Conservation (phyloP, 768 basidiomycete genomes). For the Lactifluus piperatus region DNA sequence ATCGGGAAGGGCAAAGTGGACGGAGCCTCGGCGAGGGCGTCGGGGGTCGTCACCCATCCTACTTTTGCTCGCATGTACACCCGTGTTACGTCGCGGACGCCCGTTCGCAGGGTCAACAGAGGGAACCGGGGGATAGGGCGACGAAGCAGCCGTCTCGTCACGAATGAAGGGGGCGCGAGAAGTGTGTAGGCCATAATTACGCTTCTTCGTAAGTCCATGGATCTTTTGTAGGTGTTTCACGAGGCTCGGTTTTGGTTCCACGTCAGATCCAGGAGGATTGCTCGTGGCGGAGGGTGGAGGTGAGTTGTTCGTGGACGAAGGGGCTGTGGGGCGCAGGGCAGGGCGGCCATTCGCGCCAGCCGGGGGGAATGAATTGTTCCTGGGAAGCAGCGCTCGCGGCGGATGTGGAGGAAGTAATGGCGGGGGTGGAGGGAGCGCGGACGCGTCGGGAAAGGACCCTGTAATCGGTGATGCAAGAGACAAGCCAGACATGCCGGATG, state of each 20-base stretch:
- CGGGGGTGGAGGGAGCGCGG: conserved; percentile 1
- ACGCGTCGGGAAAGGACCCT: not conserved
- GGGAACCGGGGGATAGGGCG: not conserved
- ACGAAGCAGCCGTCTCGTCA: conserved; percentile 4
- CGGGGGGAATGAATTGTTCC: conserved; percentile 16
- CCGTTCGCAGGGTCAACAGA: not conserved
- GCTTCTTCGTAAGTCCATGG: conserved; percentile 21
- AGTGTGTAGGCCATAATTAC: conserved; percentile 17
- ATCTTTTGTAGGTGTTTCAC: conserved; percentile 20
- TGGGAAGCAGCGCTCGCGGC: conserved; percentile 14
- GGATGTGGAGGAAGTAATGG: not conserved
- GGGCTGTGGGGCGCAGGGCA: not conserved
- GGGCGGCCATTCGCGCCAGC: conserved; percentile 4
- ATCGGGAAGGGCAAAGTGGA: conserved; percentile 8
- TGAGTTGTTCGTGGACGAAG: conserved; percentile 10
- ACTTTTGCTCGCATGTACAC: conserved; percentile 10
- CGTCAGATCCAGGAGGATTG: not conserved
- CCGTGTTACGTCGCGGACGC: conserved; percentile 16
- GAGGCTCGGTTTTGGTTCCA: conserved; percentile 11
- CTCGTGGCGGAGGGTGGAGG: not conserved
- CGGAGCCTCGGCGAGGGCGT: conserved; percentile 11
- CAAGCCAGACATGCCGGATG: conserved; percentile 10
- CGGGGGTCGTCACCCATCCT: conserved; percentile 11
- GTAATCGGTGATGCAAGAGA: conserved; percentile 12
- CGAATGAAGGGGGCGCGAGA: conserved; percentile 18